Evolutionary conservation across 805 yeast genomes (phyloP), one percentile per base, ranked within the genome.

Genomic region (Starmerella apicola): DNA sequence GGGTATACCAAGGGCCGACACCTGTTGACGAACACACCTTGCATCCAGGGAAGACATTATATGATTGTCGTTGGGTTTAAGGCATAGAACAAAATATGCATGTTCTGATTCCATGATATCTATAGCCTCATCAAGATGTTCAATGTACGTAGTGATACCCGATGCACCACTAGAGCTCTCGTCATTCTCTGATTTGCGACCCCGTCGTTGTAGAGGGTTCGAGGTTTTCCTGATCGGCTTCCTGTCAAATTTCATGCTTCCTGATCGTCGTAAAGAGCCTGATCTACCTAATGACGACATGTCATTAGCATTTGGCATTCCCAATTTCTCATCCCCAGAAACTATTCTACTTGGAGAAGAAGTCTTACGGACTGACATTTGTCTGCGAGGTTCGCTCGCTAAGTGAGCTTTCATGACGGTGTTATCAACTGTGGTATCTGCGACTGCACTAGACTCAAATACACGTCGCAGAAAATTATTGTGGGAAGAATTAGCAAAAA

Each of bases 21-120:
- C 55, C 45, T 64, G 68, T 45, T 63, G 66, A 13, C 67, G 53
- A 7, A 64, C 65, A 40, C 66, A 62, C 20, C 67, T 55, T 9
- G 67, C 66, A 40, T 64, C 68, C 38, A 64, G 52, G n/a, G 61
- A 56, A 8, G 57, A 53, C 5, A 60, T 46, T 7, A 62, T 48
- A 6, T 59, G 51, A 29, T 62, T 57, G 42, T 64, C 68, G 44
- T 64, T 64, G 5, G 68, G 67, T 45, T 63, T 63, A 32, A 64
- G 45, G 40, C 68, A 63, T 32, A 61, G 52, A 23, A 63, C 61
- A 45, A 63, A 64, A 51, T 63, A 63, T 2, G 66, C 58, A 36
- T 64, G 62, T 9, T 61, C 52, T 6, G 51, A 56, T n/a, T 60
- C 64, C 44, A 64, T 56, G 3, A 64, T 54, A 24, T 58, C 64